Base-by-base conservation (phyloP, 306 rosid species). In the Aeschynomene evenia region DNA sequence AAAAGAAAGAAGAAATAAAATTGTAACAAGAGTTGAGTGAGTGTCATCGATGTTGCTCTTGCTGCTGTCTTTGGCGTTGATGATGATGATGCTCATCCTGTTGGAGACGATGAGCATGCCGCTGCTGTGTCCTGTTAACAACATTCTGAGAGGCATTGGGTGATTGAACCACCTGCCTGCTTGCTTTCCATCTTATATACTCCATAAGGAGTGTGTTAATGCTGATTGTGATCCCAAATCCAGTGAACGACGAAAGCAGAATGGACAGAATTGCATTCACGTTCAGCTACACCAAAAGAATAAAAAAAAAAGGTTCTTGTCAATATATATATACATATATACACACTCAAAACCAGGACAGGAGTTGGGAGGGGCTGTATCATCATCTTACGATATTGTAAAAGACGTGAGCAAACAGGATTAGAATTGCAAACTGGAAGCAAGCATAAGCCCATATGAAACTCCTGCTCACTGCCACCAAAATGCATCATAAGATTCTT, bases 361-460 rank as follows among this genome's bases (percentile, higher is more conserved):
- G 12, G 63, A 58, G 20, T n/a, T n/a, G 52, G 59, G 61, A 74
- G 63, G 61, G 72, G 48, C 6, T 20, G n/a, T 61, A 46, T 77
- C 49, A 72, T 70, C 49, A 72, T 70, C 96, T 87, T 89, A 89
- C 96, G 10, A 89, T 77, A 24, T 87, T 80, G 75, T 85, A 89
- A 78, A 87, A 89, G 60, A 87, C 61, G 48, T 85, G 87, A 62
- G 86, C 90, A 75, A 85, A 81, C 36, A 87, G 77, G 82, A 87
- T 79, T 71, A 87, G 85, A 18, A 85, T 81, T 37, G 90, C 93
- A 16, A 87, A 87, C 86, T 87, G 93, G 85, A 87, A 87, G 56
- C 85, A 85, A 55, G 93, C 86, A 79, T 85, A 85, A 48, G 88
- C 88, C 93, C 93, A 87, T 55, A 83, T 76, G 79, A 73, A 87